Evolutionary conservation across 768 basidiomycete species (phyloP).

Genomic region (Podaxis sp.): DNA sequence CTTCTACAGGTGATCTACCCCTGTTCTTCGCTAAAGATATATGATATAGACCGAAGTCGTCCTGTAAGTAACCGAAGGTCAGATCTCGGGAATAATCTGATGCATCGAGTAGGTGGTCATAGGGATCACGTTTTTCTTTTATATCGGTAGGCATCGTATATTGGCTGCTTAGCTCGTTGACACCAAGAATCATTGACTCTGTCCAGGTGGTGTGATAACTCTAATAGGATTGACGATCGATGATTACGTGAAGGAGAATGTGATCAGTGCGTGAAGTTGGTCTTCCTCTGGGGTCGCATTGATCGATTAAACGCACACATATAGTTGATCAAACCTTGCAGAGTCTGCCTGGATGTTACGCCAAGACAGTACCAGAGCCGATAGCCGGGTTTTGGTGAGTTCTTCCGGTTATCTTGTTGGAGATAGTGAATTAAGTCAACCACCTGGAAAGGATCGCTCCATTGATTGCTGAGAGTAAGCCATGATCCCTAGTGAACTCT

Average conservation of each 20-base stretch:
- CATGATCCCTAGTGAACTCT: background rate
- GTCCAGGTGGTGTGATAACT: conserved; percentile 20
- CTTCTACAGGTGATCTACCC: background rate
- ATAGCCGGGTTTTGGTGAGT: conserved; percentile 26
- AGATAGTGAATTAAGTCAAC: background rate
- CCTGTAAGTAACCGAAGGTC: conserved; percentile 6
- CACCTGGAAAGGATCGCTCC: conserved; percentile 19
- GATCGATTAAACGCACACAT: background rate
- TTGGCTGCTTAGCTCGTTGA: background rate
- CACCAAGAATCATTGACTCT: background rate
- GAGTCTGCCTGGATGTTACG: conserved; percentile 26
- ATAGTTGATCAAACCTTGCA: conserved; percentile 18
- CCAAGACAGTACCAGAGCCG: conserved; percentile 21
- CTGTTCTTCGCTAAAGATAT: background rate
- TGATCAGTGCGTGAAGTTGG: conserved; percentile 17
- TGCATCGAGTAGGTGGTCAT: conserved; percentile 11
- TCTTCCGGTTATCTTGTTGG: background rate
- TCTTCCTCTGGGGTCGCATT: background rate
- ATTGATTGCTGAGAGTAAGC: conserved; percentile 24
- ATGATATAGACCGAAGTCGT: conserved; percentile 15
- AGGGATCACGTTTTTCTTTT: conserved; percentile 20
- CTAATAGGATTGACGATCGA: conserved; percentile 21
- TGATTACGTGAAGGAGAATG: conserved; percentile 23
- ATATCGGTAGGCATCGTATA: conserved; percentile 17
- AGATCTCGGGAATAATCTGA: background rate